phyloP scores from a whole-genome alignment of 2,329 filamentous ascomycete genomes.

The Fusarium sp. region DNA sequence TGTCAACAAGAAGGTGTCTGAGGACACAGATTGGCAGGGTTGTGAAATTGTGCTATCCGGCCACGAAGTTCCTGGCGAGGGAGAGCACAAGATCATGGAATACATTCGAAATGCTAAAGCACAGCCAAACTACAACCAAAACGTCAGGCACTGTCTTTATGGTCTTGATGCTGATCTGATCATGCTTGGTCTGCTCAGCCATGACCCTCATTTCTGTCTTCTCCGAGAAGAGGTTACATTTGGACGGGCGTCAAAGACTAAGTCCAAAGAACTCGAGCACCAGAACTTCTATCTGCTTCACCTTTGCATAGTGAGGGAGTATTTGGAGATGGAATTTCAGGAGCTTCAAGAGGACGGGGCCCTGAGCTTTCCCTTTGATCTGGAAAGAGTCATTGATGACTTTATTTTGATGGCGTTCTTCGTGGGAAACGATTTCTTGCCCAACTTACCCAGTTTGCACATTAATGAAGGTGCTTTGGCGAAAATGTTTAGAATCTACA shows the following conservation, averaged over 20 bases:
- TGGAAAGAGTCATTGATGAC: slow-evolving; percentile 97
- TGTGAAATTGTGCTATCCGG: slow-evolving; percentile 96
- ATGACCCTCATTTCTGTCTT: slow-evolving; percentile 98
- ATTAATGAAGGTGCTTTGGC: slow-evolving; percentile 98
- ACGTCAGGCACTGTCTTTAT: slow-evolving; percentile 96
- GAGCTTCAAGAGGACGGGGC: slow-evolving; percentile 80
- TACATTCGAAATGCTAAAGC: slow-evolving; percentile 98
- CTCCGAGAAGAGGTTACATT: slow-evolving; percentile 98
- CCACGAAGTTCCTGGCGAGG: slow-evolving; percentile 97
- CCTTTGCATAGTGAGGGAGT: slow-evolving; percentile 96
- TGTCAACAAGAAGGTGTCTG: slow-evolving; percentile 97
- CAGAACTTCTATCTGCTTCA: slow-evolving; percentile 99
- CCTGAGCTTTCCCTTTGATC: slow-evolving; percentile 83
- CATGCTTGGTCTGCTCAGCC: slow-evolving; percentile 96
- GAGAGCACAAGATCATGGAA: slow-evolving; percentile 99
- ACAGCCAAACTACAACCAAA: slow-evolving; percentile 90
- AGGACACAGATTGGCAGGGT: slow-evolving; percentile 97
- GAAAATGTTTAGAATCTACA: slow-evolving; percentile 98
- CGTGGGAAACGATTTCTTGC: slow-evolving; percentile 98
- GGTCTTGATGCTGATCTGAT: slow-evolving; percentile 97
- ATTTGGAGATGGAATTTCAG: slow-evolving; percentile 96
- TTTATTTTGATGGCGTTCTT: slow-evolving; percentile 99
- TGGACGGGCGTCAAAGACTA: slow-evolving; percentile 84
- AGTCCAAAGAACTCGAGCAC: slow-evolving; percentile 96
- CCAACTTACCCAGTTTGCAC: slow-evolving; percentile 93